Evolutionary conservation across 768 basidiomycete genomes (phyloP), one percentile per base, ranked within the genome.

Genomic region (Mrakia hoshinonis): DNA sequence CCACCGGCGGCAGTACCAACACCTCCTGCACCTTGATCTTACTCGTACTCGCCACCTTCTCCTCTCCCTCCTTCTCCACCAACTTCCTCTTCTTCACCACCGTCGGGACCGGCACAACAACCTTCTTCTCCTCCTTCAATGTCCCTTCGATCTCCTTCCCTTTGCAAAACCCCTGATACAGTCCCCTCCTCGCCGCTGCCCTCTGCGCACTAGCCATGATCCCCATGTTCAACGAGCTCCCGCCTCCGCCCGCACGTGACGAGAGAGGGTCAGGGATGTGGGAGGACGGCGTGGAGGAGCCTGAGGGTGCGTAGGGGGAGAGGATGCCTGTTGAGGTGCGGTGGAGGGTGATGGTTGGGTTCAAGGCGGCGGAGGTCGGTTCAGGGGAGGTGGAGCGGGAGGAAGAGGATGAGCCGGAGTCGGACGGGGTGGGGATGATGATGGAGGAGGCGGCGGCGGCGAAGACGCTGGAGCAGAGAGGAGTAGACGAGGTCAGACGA

Each of bases 141-240:
- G 46, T 18, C 34, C 49, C 26, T 7, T 55, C 51, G 43, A 77
- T 68, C 18, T 88, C 81, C 24, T 89, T 86, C 0, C 92, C 93
- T 29, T 87, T 85, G 76, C 88, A 89, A 79, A 96, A 95, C 70
- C 83, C 83, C 4, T 90, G 83, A 78, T 96, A 97, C 3, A 97
- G 83, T 24, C 82, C 83, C 13, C 85, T 83, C 73, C 84, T 85
- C 0, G 92, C 93, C 12, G 89, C 86, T 74, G 91, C 89, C 55
- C 88, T 83, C 79, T 91, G 91, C 6, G 91, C 89, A 4, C 81
- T 78, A 0, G 85, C 81, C 67, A 92, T 76, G 15, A 91, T 79
- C 69, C 82, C 85, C 24, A 83, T 79, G 55, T 81, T 82, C 7
- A 82, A 80, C 55, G 43, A 73, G 70, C 46, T 77, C 76, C 18